Base-by-base conservation (phyloP, 2,329 filamentous ascomycete species). In the Cercospora sp. region DNA sequence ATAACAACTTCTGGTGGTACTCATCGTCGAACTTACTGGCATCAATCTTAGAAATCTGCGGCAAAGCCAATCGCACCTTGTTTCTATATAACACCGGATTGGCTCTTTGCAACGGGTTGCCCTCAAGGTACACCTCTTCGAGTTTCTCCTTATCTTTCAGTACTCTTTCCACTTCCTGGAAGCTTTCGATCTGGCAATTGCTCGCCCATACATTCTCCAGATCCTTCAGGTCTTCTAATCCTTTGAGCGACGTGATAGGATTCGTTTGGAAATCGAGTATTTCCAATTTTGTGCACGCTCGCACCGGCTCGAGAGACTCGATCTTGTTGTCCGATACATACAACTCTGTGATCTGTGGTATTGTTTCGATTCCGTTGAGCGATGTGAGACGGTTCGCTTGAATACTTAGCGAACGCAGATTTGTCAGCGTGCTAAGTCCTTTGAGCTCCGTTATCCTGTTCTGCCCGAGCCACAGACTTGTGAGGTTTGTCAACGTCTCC, bases 241-340 rank as follows among this genome's bases (percentile, higher is more conserved):
- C 92, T 59, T 87, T 84, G 7, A 99, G 86, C 66, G 90, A 91
- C 12, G 86, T 81, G 72, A 99, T 87, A 73, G 90, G 87, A 79
- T 99, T 99, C 79, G 93, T 93, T 70, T 92, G 94, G 70, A 99
- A 90, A 77, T 99, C 95, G 57, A 99, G 83, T 6, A 94, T 88
- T 36, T 88, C 89, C 45, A 99, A 86, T 57, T 88, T 87, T 3
- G 82, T 75, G 66, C 75, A 77, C 30, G 69, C 42, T 12, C 77
- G 74, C 2, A 98, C 84, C 0, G 93, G 93, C 2, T 88, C 86
- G 10, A 98, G 85, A 1, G 89, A 87, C 18, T 89, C 89, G 58
- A 99, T 85, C n/a, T 90, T 88, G 79, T 99, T 99, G 84, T 99
- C 93, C 5, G 93, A 96, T 72, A 98, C 90, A 81, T 99, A 97